phyloP scores from a whole-genome alignment of 2,329 filamentous ascomycete species.

The Plenodomus lindquistii region DNA sequence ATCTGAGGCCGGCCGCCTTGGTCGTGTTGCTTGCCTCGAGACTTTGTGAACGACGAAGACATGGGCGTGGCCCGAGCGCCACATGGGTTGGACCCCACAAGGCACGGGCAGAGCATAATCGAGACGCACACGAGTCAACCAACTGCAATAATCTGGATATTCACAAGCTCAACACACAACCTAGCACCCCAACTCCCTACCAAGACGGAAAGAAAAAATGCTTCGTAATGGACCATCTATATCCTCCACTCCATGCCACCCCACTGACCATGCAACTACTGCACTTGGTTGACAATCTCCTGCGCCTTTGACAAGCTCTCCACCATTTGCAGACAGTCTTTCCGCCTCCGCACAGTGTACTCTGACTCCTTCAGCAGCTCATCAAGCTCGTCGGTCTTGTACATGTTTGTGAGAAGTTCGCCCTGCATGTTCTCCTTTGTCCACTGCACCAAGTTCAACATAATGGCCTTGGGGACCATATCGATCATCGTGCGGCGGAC shows the following conservation, averaged over 20 bases:
- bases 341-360: slow-evolving; percentile 90
- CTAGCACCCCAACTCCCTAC: slow-evolving; percentile 23
- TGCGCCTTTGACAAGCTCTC: slow-evolving; percentile 86
- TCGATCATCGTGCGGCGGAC: slow-evolving; percentile 98
- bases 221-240: slow-evolving; percentile 8
- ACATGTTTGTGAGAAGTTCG: slow-evolving; percentile 97
- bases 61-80: slow-evolving; percentile 15
- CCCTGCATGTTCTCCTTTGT: slow-evolving; percentile 99
- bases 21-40: slow-evolving; percentile 14
- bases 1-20: slow-evolving; percentile 10
- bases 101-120: background rate
- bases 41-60: slow-evolving; percentile 37
- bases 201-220: too few species aligned
- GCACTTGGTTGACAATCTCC: slow-evolving; percentile 87
- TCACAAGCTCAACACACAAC: slow-evolving; percentile 16
- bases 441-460: slow-evolving; percentile 93
- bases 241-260: background rate
- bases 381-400: slow-evolving; percentile 85
- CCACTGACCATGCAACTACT: slow-evolving; percentile 21
- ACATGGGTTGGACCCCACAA: background rate
- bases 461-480: slow-evolving; percentile 99
- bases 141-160: slow-evolving; percentile 12
- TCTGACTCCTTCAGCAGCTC: slow-evolving; percentile 97
- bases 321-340: slow-evolving; percentile 99
- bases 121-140: too few species aligned